Evolutionary conservation across 352 stramenopile species (phyloP), one percentile per base, ranked within the genome.

Genomic region (Pythium plurisporium): DNA sequence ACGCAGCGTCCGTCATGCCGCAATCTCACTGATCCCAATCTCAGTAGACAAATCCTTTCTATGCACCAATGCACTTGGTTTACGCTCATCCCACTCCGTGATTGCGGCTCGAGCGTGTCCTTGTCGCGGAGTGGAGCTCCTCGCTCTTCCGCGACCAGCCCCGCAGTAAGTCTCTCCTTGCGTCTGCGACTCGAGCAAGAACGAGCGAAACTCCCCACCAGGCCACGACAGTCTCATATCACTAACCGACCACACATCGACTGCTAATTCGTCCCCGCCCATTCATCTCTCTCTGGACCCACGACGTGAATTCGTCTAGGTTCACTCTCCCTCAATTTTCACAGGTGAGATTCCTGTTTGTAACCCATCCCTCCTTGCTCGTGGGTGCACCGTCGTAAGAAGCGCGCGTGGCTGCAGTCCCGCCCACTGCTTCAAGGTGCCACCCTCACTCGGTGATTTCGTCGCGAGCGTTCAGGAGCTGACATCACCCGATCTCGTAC

Each of bases 401-500:
- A n/a, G n/a, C n/a, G n/a, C n/a, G n/a, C n/a, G n/a, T n/a, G n/a
- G n/a, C n/a, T n/a, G n/a, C n/a, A n/a, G n/a, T n/a, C n/a, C n/a
- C n/a, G n/a, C n/a, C n/a, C n/a, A n/a, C n/a, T n/a, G 33, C 41
- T 49, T 49, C 25, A 55, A 50, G 14, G 17, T 50, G n/a, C 25
- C 7, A 22, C n/a, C 25, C n/a, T 50, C 48, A 52, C 19, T 48
- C 38, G 25, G 37, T 31, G 36, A 63, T 57, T 63, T 63, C 46
- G 12, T 63, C 45, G 30, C 27, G 33, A 11, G 34, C 17, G 12
- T 37, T 10, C 29, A 63, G 14, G 3, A 34, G 25, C 57, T 64
- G 48, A 64, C 48, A 52, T 64, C 20, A 59, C 27, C 44, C 41
- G n/a, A 7, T 42, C 17, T 51, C 20, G 25, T 23, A 14, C 19